phyloP scores from a whole-genome alignment of 768 basidiomycete genomes.

The Gymnopilus dilepis region DNA sequence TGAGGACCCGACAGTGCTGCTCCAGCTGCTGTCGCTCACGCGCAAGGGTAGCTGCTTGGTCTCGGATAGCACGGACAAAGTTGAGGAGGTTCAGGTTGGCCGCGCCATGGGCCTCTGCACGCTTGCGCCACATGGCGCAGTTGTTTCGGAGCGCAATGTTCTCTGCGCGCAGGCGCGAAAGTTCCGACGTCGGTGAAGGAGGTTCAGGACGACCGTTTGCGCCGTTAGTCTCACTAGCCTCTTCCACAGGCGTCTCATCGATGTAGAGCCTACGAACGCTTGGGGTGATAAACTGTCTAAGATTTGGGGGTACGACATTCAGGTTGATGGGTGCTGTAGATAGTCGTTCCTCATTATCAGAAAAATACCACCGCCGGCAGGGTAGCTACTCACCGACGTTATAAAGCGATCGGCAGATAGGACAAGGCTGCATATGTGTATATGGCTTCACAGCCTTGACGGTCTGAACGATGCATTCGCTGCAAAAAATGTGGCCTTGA shows the following conservation, averaged over 20 bases:
- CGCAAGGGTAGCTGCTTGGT: slow-evolving; percentile 44
- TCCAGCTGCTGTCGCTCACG: slow-evolving; percentile 44
- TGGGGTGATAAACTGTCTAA: slow-evolving; percentile 62
- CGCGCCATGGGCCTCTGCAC: slow-evolving; percentile 55
- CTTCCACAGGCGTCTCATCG: slow-evolving; percentile 35
- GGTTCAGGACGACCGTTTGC: slow-evolving; percentile 9
- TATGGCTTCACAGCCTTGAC: slow-evolving; percentile 53
- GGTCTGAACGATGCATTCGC: slow-evolving; percentile 57
- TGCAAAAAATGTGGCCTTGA: slow-evolving; percentile 68
- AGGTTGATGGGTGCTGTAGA: slow-evolving; percentile 57
- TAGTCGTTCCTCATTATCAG: neutral
- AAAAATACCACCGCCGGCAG: neutral
- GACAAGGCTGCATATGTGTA: slow-evolving; percentile 57
- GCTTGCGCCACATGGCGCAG: slow-evolving; percentile 51
- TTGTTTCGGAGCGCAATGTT: slow-evolving; percentile 46
- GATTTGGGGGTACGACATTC: slow-evolving; percentile 55
- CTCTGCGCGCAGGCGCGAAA: slow-evolving; percentile 48
- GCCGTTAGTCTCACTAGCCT: slow-evolving; percentile 15
- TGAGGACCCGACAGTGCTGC: slow-evolving; percentile 28
- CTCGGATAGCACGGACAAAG: slow-evolving; percentile 45
- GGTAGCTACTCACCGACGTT: slow-evolving; percentile 51
- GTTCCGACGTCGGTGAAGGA: slow-evolving; percentile 32
- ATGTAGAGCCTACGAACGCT: slow-evolving; percentile 62
- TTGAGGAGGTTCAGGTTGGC: slow-evolving; percentile 52
- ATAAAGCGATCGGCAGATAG: slow-evolving; percentile 60